Evolutionary conservation across 345 rosid genomes (phyloP).

Genomic region (Cochlearia excelsa): DNA sequence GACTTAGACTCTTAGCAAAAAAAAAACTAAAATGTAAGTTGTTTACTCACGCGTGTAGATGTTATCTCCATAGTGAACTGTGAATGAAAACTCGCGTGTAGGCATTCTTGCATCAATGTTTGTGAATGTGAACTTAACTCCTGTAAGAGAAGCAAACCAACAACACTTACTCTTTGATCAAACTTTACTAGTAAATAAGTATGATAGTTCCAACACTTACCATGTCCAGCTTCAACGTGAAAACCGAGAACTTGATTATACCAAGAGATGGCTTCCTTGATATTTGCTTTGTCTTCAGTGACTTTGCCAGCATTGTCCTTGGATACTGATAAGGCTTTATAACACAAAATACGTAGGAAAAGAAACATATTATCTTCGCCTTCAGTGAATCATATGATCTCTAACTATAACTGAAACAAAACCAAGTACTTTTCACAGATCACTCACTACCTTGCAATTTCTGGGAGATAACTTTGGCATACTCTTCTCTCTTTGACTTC

Average conservation of each 20-base stretch:
- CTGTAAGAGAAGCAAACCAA: constrained; percentile 38
- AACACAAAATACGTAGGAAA: neutral
- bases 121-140: constrained; percentile 77
- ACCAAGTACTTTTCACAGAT: too few species aligned
- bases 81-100: constrained; percentile 51
- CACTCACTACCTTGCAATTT: constrained; percentile 49
- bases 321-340: constrained; percentile 41
- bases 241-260: constrained; percentile 77
- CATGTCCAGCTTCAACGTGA: constrained; percentile 77
- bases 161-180: constrained; percentile 5
- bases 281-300: constrained; percentile 44
- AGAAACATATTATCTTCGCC: constrained; percentile 18
- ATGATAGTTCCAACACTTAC: constrained; percentile 38
- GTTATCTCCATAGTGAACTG: constrained; percentile 64
- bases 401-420: too few species aligned
- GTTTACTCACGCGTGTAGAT: constrained; percentile 57
- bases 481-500: constrained; percentile 66
- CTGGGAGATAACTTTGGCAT: constrained; percentile 48
- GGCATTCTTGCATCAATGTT: constrained; percentile 51
- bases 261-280: constrained; percentile 73
- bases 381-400: neutral
- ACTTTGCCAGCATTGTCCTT: constrained; percentile 47
- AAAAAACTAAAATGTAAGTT: neutral
- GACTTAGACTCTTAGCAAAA: neutral
- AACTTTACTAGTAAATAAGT: constrained; percentile 8